Evolutionary conservation across 1,139 yeast genomes (phyloP).

Genomic region (Protomyces gravidus): DNA sequence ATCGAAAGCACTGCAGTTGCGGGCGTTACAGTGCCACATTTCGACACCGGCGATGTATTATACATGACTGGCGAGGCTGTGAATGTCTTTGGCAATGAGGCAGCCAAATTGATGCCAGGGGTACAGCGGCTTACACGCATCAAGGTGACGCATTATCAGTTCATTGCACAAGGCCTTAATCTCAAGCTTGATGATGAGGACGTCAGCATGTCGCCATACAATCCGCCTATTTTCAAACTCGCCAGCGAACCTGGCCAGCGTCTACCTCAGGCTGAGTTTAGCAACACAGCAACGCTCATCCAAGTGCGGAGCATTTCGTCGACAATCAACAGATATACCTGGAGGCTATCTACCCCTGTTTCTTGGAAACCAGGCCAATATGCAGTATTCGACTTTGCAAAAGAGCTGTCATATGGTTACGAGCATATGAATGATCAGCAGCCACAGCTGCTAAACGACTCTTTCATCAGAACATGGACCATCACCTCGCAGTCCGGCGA

Average conservation of each 20-base stretch:
- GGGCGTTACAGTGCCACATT: background rate
- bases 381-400: background rate
- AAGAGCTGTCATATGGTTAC: background rate
- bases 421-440: background rate
- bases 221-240: background rate
- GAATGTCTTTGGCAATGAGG: background rate
- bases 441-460: background rate
- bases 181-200: background rate
- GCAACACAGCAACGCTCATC: background rate
- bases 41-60: background rate
- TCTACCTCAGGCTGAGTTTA: slow-evolving; percentile 22
- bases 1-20: background rate
- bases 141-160: background rate
- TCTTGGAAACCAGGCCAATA: background rate
- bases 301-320: background rate
- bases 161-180: background rate
- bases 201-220: background rate
- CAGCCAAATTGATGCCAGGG: background rate
- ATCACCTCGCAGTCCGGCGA: background rate
- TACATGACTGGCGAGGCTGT: slow-evolving; percentile 1
- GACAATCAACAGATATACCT: background rate
- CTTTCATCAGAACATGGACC: background rate
- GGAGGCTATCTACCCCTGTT: background rate
- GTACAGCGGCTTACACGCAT: background rate
- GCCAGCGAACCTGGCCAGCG: background rate